Evolutionary conservation across 1,139 yeast genomes (phyloP), one percentile per base, ranked within the genome.

Genomic region (Oligophagozyma castellii): DNA sequence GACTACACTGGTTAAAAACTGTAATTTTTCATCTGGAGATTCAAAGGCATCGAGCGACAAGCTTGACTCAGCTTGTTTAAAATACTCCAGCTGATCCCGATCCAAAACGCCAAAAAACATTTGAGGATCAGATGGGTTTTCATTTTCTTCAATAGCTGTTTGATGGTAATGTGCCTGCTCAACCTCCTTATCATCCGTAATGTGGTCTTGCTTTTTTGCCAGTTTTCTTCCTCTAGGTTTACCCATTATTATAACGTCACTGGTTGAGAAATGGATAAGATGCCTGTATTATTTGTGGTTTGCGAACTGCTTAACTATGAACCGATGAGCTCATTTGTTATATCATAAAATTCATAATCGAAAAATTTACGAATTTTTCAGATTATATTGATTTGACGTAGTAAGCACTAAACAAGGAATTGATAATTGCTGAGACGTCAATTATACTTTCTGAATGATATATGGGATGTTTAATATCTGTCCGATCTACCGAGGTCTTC

Each of bases 1-100:
- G 39, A 80, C 64, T 4, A 83, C 86, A 42, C 86, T 76, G 7
- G 65, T 54, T 16, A 83, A 73, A 48, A 86, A 84, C 2, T 78
- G 76, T 4, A 55, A 56, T 43, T 76, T 70, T 40, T 84, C 95
- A 33, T 80, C 94, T 2, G 67, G 62, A 12, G 65, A 61, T 22
- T 72, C 83, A 49, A 89, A 83, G 0, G 93, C 77, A 53, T 84
- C 73, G 26, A 83, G 68, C 29, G 84, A 74, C 29, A 89, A 61
- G 0, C 93, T 79, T 5, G 86, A 70, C 54, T 86, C 96, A 0
- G 95, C 94, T 48, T 76, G 84, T 46, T 81, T 81, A 60, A 86
- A 89, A 53, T 89, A 89, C 40, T 83, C 95, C 27, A 81, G 56
- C 53, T 89, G 95, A 27, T 70, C 67, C 6, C 84, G 58, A 51